phyloP scores from a whole-genome alignment of 331 rosid genomes.

The Malus hybrid region DNA sequence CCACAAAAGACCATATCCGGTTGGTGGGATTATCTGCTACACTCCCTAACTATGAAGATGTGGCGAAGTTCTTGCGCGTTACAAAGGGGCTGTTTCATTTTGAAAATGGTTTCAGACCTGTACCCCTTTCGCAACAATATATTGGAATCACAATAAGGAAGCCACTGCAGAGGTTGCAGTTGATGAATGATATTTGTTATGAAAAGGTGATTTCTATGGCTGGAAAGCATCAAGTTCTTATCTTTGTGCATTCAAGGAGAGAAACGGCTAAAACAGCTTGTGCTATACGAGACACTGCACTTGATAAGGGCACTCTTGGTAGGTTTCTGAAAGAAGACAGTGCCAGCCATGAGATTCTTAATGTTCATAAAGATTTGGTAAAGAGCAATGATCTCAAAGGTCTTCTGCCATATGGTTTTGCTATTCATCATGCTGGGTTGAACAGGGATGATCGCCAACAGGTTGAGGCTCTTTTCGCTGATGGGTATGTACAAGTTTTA shows the following conservation, averaged over 20 bases:
- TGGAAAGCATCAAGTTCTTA: constrained; percentile 71
- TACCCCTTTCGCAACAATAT: constrained; percentile 85
- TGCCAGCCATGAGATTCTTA: constrained; percentile 74
- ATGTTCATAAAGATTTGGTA: constrained; percentile 67
- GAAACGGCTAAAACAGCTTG: constrained; percentile 73
- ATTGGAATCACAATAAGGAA: constrained; percentile 79
- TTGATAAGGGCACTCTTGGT: constrained; percentile 59
- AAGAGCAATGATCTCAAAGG: constrained; percentile 88
- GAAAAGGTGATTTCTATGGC: constrained; percentile 68
- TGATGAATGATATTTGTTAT: constrained; percentile 72
- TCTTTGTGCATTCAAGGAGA: constrained; percentile 72
- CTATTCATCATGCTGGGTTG: constrained; percentile 91
- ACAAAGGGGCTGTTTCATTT: constrained; percentile 60
- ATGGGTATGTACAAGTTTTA: constrained; percentile 75
- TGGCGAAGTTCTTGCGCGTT: constrained; percentile 71
- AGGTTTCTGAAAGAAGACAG: constrained; percentile 74
- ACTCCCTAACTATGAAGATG: constrained; percentile 78
- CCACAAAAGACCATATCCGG: constrained; percentile 73
- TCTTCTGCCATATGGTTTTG: constrained; percentile 81
- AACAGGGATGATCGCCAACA: constrained; percentile 66
- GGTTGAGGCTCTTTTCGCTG: constrained; percentile 73
- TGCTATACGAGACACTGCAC: constrained; percentile 62
- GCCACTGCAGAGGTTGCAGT: constrained; percentile 84
- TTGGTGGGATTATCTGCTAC: constrained; percentile 89
- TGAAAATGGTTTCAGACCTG: constrained; percentile 83